These are phyloP conservation scores for Silene noctiflora DNA, from an alignment of 179 eudicot genomes.

Conservation along the genomic window DNA sequence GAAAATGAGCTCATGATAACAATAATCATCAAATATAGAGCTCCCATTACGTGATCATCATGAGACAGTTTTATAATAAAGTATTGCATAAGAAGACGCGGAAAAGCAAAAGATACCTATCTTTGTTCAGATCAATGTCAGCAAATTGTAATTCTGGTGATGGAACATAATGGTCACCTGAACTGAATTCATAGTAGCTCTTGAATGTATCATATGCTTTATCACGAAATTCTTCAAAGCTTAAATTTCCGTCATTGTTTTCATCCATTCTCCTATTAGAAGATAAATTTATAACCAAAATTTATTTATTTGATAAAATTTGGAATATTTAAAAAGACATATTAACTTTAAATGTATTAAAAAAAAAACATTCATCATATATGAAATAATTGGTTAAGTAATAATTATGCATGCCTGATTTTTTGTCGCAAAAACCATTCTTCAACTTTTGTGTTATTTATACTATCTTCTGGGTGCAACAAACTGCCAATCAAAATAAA, in stretches of 20 bases:
- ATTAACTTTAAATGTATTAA: neutral
- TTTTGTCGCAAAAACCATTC: slow-evolving; percentile 39
- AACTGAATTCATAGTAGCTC: slow-evolving; percentile 30
- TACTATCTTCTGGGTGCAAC: slow-evolving; percentile 45
- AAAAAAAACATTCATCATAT: neutral
- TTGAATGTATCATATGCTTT: slow-evolving; percentile 35
- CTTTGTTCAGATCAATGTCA: slow-evolving; percentile 35
- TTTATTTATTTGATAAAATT: no score
- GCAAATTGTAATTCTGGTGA: slow-evolving; percentile 27
- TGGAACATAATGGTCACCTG: slow-evolving; percentile 14
- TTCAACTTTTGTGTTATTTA: slow-evolving; percentile 27
- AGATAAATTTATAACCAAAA: neutral
- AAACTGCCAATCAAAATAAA: slow-evolving; percentile 31
- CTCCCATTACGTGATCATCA: no score
- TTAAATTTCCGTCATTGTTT: slow-evolving; percentile 33
- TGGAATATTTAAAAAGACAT: no score
- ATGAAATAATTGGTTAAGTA: neutral
- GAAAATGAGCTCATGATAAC: no score
- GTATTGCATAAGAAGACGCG: no score
- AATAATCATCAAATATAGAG: no score
- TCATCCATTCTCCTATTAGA: slow-evolving; percentile 34
- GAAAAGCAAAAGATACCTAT: slow-evolving; percentile 23
- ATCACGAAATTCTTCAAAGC: slow-evolving; percentile 34
- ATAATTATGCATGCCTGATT: slow-evolving; percentile 23
- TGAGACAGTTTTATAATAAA: no score